phyloP scores from a whole-genome alignment of 2,329 filamentous ascomycete genomes.

The Ophiocordyceps unilateralis region DNA sequence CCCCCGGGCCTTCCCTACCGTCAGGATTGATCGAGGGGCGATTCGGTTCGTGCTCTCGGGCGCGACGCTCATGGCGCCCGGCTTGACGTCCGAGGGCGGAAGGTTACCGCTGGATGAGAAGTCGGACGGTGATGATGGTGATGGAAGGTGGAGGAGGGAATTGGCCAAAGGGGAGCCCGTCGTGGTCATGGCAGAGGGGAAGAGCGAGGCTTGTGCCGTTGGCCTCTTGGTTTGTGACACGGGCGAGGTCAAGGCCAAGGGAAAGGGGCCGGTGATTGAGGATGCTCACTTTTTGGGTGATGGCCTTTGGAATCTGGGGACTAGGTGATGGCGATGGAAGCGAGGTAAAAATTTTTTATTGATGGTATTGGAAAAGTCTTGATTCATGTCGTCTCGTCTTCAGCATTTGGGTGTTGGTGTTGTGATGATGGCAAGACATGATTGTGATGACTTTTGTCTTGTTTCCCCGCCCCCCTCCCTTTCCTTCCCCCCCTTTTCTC shows the following conservation, averaged over 20 bases:
- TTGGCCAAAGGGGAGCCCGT: conserved; percentile 69
- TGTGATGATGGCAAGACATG: too few species aligned
- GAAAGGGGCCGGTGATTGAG: conserved; percentile 88
- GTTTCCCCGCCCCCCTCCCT: background rate
- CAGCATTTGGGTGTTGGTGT: background rate
- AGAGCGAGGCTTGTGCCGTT: conserved; percentile 78
- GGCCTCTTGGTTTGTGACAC: conserved; percentile 73
- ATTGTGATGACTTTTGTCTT: too few species aligned
- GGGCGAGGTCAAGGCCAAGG: conserved; percentile 81
- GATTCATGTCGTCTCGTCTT: background rate
- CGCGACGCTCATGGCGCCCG: conserved; percentile 90
- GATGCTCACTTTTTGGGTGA: conserved; percentile 88
- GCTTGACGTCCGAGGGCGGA: conserved; percentile 70
- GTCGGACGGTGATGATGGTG: conserved; percentile 25
- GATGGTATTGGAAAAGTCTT: background rate
- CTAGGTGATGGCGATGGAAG: conserved; percentile 20
- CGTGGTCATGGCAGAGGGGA: conserved; percentile 82
- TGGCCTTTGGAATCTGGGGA: conserved; percentile 64
- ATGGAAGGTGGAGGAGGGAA: conserved; percentile 45
- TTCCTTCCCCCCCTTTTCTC: background rate
- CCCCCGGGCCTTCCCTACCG: conserved; percentile 63
- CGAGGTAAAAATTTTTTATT: background rate
- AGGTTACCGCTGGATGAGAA: conserved; percentile 42
- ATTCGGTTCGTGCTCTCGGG: conserved; percentile 93
- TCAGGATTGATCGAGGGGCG: conserved; percentile 87